A percentile compares a stretch with the other conserved stretches of the same genome.
These are phyloP conservation scores for Cucurbita pepo DNA, from an alignment of 306 rosid genomes.

Conservation along the genomic window DNA sequence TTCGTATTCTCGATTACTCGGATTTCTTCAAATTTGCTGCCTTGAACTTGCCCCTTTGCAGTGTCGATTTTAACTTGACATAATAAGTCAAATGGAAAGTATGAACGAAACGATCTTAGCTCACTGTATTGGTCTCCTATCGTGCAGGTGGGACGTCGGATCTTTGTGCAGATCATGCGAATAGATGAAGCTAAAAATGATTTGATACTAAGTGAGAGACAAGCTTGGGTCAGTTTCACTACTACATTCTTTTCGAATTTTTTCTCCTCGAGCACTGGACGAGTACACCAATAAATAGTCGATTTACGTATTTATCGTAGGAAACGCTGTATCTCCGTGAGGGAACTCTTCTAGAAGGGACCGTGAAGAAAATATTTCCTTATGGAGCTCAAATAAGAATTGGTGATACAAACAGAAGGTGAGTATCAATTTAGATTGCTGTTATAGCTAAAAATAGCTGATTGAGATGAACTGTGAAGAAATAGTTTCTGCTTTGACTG, in stretches of 20 bases:
- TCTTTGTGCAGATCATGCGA: conserved; percentile 53
- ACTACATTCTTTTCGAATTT: not conserved
- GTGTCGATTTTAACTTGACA: not conserved
- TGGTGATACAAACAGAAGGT: conserved; percentile 60
- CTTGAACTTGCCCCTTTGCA: not conserved
- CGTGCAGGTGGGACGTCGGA: conserved; percentile 58
- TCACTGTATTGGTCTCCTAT: conserved; percentile 5
- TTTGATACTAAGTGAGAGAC: conserved; percentile 64
- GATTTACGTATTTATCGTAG: conserved; percentile 23
- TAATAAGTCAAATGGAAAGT: not conserved
- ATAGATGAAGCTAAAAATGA: conserved; percentile 64
- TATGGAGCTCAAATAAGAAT: conserved; percentile 85
- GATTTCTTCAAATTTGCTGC: not conserved
- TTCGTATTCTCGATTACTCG: not conserved
- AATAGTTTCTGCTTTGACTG: not conserved
- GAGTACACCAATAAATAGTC: not conserved
- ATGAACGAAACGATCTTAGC: not conserved
- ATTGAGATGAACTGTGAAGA: not conserved
- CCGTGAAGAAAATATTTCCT: conserved; percentile 54
- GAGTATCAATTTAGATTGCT: not conserved
- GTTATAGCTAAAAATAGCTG: too few species aligned
- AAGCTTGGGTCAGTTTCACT: conserved; percentile 72
- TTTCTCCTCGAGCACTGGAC: not conserved
- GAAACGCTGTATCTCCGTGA: conserved; percentile 53
- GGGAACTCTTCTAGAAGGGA: conserved; percentile 79